Evolutionary conservation across 495 filamentous ascomycete genomes (phyloP), one percentile per base, ranked within the genome.

Genomic region (Platismatia glauca): DNA sequence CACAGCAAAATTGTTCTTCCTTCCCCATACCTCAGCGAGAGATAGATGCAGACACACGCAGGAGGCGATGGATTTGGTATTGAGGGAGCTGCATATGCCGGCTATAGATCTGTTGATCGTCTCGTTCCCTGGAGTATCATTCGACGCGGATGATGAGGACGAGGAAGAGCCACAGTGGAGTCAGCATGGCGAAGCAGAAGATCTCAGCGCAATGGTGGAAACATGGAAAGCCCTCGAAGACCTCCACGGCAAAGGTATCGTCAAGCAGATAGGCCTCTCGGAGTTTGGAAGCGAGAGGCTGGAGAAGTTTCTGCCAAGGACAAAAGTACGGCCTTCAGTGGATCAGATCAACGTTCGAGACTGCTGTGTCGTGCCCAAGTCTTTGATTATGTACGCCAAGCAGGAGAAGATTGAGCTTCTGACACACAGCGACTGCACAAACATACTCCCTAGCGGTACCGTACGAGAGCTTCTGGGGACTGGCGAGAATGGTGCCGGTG

Each of bases 281-380:
- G 94, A 99, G 71, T 97, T 96, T 71, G 90, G 93, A 37, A 88
- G 80, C 56, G 86, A 91, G 70, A 85, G 93, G 57, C 74, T 98
- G 46, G 73, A 81, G 3, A 78, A 82, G n/a, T 82, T 90, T 61
- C 75, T 90, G 12, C 78, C 79, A 15, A 76, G 81, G 55, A 87
- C 89, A 24, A 79, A 76, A 50, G 77, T 96, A 53, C 86, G 84
- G 68, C 95, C 94, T 13, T 77, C 83, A 4, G 94, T 97, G 31
- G 84, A 97, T 74, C 94, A 99, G 82, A 95, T 99, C 80, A 97
- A 97, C 73, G 82, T 96, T 56, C 88, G 91, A 67, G 91, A 97
- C 73, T 97, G 92, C 76, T 97, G 94, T 74, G 90, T 93, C 24
- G 95, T 97, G 46, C 94, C 94, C 27, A 91, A 91, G 66, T 87